Evolutionary conservation across 257 asterid genomes (phyloP).

Genomic region (Vinca minor): DNA sequence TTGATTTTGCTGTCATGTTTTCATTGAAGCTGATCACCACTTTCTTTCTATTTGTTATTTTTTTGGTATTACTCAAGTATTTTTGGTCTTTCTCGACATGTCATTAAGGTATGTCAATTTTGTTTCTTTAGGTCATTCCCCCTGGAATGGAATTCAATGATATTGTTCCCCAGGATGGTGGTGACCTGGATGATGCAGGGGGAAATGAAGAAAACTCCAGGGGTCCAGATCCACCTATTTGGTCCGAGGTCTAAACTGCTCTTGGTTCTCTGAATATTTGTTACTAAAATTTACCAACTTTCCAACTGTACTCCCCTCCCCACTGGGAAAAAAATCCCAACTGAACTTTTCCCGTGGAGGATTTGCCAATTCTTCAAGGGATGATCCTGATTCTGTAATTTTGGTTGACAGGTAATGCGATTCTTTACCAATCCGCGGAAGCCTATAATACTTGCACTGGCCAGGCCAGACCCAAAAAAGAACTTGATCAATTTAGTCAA

Average conservation of each 20-base stretch:
- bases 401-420: conserved; percentile 57
- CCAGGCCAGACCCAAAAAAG: conserved; percentile 90
- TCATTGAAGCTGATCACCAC: background rate
- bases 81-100: background rate
- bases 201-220: conserved; percentile 37
- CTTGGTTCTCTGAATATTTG: conserved; percentile 14
- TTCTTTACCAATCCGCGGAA: conserved; percentile 76
- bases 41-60: too few species aligned
- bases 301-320: background rate
- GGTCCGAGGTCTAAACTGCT: conserved; percentile 58
- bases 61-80: background rate
- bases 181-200: conserved; percentile 46
- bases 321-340: background rate
- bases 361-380: background rate
- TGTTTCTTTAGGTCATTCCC: conserved; percentile 51
- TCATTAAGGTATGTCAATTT: background rate
- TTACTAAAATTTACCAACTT: background rate
- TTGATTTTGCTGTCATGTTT: background rate
- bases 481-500: conserved; percentile 67
- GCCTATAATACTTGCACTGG: conserved; percentile 88
- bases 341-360: background rate
- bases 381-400: background rate
- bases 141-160: conserved; percentile 88
- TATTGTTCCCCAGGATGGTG: conserved; percentile 41
- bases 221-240: conserved; percentile 55